Evolutionary conservation across 345 rosid species (phyloP), one percentile per base, ranked within the genome.

Genomic region (Trapa incisa): DNA sequence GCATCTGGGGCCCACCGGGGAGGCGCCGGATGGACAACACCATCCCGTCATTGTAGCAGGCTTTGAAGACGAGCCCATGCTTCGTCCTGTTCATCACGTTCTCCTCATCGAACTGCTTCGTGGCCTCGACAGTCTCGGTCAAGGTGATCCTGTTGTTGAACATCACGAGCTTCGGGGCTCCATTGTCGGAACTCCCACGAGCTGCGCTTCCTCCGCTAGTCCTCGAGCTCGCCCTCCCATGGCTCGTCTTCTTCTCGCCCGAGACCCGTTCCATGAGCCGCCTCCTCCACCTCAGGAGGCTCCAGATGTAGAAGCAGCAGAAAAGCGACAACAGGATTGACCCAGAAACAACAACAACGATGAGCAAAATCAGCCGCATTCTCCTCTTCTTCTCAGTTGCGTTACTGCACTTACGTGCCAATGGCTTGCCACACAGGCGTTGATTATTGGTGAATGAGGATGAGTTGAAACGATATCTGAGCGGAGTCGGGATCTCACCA

Each of bases 141-240:
- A 87, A 68, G 37, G 96, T 89, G 73, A 90, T 87, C 78, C 86
- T 94, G 86, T 87, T 86, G 67, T 87, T 94, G 72, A 94, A 94
- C 99, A 94, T 88, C 10, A 91, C 89, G 16, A 94, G 88, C 77
- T 88, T 94, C 12, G 92, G 99, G 37, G 79, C 96, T 68, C 96
- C 97, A 70, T 78, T 87, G 54, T 89, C 99, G 0, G 87, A 75
- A 77, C 99, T 94, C 47, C 91, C 82, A 6, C 97, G 87, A 5
- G 94, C 29, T 22, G 29, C 92, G 36, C 89, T 85, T 66, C 91
- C 93, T 42, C 89, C 86, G 63, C 91, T 89, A 0, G 86, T 73
- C 61, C 92, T 86, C 1, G 88, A 89, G 65, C 96, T 93, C 7
- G 88, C 90, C 75, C 96, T 82, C 11, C 81, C 92, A 0, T 97